Evolutionary conservation across 495 filamentous ascomycete species (phyloP).

Genomic region (Aspergillus diversus): DNA sequence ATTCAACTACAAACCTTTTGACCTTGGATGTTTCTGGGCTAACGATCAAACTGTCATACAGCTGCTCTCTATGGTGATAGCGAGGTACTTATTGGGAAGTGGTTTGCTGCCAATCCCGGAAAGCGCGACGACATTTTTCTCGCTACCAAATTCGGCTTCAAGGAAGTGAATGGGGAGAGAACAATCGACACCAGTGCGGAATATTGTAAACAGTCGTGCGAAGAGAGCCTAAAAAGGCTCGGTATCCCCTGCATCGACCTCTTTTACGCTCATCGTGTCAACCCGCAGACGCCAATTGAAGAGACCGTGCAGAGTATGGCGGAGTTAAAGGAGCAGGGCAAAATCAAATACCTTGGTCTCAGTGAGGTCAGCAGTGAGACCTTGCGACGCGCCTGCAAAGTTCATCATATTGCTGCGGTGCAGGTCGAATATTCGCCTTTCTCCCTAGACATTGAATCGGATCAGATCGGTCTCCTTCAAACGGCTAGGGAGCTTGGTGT

Average conservation of each 20-base stretch:
- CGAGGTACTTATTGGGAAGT: constrained; percentile 16
- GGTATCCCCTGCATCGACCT: constrained; percentile 17
- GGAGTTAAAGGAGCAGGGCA: constrained; percentile 16
- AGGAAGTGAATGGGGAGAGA: background rate
- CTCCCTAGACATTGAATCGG: constrained; percentile 18
- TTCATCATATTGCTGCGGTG: constrained; percentile 16
- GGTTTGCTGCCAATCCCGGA: constrained; percentile 11
- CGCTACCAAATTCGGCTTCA: constrained; percentile 14
- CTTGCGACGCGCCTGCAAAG: constrained; percentile 20
- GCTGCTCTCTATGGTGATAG: constrained; percentile 18
- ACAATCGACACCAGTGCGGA: constrained; percentile 6
- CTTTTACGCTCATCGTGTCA: constrained; percentile 14
- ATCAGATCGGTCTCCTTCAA: constrained; percentile 4
- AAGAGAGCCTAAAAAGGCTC: background rate
- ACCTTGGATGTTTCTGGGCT: background rate
- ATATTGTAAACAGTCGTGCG: constrained; percentile 6
- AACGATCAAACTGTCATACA: background rate
- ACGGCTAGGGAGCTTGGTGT: constrained; percentile 19
- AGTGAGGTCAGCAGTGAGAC: constrained; percentile 15
- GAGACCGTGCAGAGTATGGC: constrained; percentile 14
- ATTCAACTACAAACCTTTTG: background rate
- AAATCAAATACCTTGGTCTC: constrained; percentile 20
- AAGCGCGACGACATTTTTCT: constrained; percentile 17
- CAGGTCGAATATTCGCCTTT: constrained; percentile 23
- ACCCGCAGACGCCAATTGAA: constrained; percentile 11